Conservation (phyloP, 768 basidiomycete genomes). For the Dendrothele bispora region DNA sequence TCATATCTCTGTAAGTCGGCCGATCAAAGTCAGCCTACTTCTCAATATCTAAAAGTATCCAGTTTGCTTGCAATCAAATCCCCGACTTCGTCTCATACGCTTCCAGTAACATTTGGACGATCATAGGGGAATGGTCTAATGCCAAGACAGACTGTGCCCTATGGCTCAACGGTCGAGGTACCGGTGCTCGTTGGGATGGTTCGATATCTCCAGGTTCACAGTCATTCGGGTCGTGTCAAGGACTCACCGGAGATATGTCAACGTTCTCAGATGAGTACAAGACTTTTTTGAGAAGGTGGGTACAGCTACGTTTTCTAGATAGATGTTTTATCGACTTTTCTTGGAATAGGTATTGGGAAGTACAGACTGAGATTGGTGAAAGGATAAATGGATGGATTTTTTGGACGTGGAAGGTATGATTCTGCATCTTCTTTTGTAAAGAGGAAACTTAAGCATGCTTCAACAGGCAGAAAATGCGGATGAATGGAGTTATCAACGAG, state of each 20-base stretch:
- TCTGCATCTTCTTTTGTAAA: too few species aligned
- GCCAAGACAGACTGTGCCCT: constrained; percentile 72
- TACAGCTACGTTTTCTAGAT: constrained; percentile 6
- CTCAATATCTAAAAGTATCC: too few species aligned
- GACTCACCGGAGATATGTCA: constrained; percentile 58
- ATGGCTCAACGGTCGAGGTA: constrained; percentile 79
- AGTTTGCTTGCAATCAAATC: constrained; percentile 58
- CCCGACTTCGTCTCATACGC: constrained; percentile 47
- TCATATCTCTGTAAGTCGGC: constrained; percentile 52
- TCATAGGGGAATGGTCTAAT: constrained; percentile 80
- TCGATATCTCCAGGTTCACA: constrained; percentile 26
- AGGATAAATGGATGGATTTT: constrained; percentile 47
- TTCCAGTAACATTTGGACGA: constrained; percentile 63
- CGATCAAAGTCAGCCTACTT: too few species aligned
- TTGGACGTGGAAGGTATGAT: constrained; percentile 71
- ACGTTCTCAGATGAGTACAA: constrained; percentile 65
- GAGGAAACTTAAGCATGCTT: background rate
- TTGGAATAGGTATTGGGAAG: constrained; percentile 24
- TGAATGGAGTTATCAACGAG: constrained; percentile 77
- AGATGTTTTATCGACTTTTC: constrained; percentile 11
- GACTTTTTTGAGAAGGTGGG: constrained; percentile 59
- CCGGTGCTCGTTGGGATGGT: constrained; percentile 67
- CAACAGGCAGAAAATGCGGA: constrained; percentile 62
- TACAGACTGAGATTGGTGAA: too few species aligned
- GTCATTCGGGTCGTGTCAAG: constrained; percentile 59